Conservation (phyloP, 768 basidiomycete species). For the Agrocybe pediades region DNA sequence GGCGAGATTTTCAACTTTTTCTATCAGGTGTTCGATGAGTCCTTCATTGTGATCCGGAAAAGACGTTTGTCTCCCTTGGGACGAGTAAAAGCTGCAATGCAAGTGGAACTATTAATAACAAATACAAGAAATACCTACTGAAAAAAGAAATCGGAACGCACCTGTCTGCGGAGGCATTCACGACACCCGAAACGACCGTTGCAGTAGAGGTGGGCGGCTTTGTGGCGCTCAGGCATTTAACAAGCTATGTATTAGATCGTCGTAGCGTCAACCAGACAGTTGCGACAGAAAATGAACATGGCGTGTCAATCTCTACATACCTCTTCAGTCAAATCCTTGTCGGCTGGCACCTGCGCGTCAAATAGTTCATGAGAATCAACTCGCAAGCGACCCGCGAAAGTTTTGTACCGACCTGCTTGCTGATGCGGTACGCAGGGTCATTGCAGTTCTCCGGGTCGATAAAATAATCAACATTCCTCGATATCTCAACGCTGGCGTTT, state of each 20-base stretch:
- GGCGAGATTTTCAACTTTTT: conserved; percentile 51
- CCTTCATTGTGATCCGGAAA: conserved; percentile 74
- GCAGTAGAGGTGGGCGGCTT: conserved; percentile 40
- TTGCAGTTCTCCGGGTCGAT: conserved; percentile 38
- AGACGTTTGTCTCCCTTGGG: conserved; percentile 81
- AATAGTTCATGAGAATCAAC: conserved; percentile 6
- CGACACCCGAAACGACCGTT: conserved; percentile 43
- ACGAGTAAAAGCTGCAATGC: conserved; percentile 81
- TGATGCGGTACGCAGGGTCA: conserved; percentile 64
- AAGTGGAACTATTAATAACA: conserved; percentile 3
- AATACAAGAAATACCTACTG: conserved; percentile 1
- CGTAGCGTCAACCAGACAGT: background rate
- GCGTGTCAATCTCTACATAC: conserved; percentile 41
- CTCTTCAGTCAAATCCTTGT: conserved; percentile 48
- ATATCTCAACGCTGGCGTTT: conserved; percentile 64
- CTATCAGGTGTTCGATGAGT: conserved; percentile 59
- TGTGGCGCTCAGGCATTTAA: conserved; percentile 41
- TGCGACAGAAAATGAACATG: background rate
- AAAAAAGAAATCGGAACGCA: conserved; percentile 20
- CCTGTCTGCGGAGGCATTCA: conserved; percentile 88
- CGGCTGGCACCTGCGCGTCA: conserved; percentile 54
- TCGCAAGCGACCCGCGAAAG: conserved; percentile 8
- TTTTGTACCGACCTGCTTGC: conserved; percentile 53
- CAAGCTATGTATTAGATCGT: conserved; percentile 40
- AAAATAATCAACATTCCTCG: conserved; percentile 79